These are phyloP conservation scores for Lactarius psammicola DNA, from an alignment of 768 basidiomycete species.

Conservation along the genomic window DNA sequence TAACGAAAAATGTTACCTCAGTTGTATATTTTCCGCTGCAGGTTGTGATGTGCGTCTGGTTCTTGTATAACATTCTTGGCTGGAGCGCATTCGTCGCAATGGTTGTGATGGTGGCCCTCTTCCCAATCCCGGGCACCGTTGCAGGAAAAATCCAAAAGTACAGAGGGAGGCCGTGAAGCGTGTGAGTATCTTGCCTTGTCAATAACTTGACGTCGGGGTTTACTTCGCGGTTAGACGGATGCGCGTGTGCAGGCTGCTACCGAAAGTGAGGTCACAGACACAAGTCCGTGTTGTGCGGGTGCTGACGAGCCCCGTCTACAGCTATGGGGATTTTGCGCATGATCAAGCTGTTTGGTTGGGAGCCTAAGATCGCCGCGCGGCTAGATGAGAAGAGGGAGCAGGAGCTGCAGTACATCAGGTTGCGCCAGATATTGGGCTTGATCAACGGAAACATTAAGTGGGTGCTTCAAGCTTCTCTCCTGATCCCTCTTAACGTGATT, in stretches of 20 bases:
- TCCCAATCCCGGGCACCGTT: conserved; percentile 45
- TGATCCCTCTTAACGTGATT: background rate
- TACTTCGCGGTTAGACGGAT: conserved; percentile 39
- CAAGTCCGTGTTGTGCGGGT: background rate
- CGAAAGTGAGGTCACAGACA: conserved; percentile 35
- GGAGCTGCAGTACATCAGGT: conserved; percentile 40
- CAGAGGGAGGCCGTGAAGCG: conserved; percentile 44
- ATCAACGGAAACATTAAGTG: conserved; percentile 38
- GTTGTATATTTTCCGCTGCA: conserved; percentile 43
- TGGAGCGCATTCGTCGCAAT: conserved; percentile 50
- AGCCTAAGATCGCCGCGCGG: conserved; percentile 43
- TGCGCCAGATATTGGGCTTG: conserved; percentile 37
- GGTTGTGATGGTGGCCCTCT: conserved; percentile 39
- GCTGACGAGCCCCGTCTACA: conserved; percentile 20
- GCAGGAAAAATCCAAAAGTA: conserved; percentile 38
- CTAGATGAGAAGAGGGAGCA: conserved; percentile 39
- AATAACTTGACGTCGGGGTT: background rate
- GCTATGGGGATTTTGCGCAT: conserved; percentile 44
- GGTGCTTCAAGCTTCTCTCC: background rate
- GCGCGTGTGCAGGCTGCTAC: conserved; percentile 46
- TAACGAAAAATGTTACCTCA: conserved; percentile 4
- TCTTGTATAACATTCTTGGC: conserved; percentile 49
- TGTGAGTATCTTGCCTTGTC: conserved; percentile 28
- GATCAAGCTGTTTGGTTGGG: conserved; percentile 65
- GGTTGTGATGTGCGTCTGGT: conserved; percentile 40